These are phyloP conservation scores for Orbilia oligospora DNA, from an alignment of 2,329 filamentous ascomycete genomes.

Conservation along the genomic window DNA sequence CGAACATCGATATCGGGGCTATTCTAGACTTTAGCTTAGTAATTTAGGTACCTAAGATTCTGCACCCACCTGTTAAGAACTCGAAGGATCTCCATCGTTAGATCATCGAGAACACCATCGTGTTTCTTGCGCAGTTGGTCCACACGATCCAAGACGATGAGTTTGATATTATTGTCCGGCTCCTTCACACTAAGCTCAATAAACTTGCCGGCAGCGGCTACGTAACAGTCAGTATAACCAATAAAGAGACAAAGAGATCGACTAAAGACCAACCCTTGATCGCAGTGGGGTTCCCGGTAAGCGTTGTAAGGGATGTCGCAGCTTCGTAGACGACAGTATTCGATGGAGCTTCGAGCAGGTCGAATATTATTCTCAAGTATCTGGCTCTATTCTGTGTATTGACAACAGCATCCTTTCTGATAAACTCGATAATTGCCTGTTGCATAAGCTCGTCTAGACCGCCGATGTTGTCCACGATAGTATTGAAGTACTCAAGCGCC, in stretches of 20 bases:
- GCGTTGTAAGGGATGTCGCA: constrained; percentile 90
- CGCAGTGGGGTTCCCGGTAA: constrained; percentile 96
- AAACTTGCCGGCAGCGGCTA: constrained; percentile 87
- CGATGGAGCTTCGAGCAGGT: constrained; percentile 90
- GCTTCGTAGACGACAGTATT: constrained; percentile 98
- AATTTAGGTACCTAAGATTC: background rate
- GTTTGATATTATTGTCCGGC: constrained; percentile 98
- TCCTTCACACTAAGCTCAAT: constrained; percentile 98
- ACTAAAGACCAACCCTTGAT: constrained; percentile 76
- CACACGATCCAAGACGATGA: constrained; percentile 96
- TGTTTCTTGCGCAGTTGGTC: constrained; percentile 89
- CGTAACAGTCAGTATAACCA: background rate
- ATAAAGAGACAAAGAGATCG: background rate
- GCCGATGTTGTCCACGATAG: constrained; percentile 91
- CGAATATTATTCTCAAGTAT: constrained; percentile 95
- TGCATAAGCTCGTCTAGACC: constrained; percentile 95
- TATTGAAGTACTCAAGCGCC: constrained; percentile 87
- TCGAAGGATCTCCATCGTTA: constrained; percentile 96
- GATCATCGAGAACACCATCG: constrained; percentile 89
- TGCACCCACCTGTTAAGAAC: constrained; percentile 77
- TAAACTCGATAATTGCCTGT: constrained; percentile 95
- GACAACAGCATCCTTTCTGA: constrained; percentile 94
- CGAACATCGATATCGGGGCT: constrained; percentile 97
- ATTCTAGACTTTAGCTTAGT: constrained; percentile 21
- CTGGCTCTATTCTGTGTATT: constrained; percentile 95